A percentile compares a stretch with the other conserved stretches of the same genome.
These are phyloP conservation scores for Cyberlindnera galapagoensis DNA, from an alignment of 805 yeast species.

Conservation along the genomic window DNA sequence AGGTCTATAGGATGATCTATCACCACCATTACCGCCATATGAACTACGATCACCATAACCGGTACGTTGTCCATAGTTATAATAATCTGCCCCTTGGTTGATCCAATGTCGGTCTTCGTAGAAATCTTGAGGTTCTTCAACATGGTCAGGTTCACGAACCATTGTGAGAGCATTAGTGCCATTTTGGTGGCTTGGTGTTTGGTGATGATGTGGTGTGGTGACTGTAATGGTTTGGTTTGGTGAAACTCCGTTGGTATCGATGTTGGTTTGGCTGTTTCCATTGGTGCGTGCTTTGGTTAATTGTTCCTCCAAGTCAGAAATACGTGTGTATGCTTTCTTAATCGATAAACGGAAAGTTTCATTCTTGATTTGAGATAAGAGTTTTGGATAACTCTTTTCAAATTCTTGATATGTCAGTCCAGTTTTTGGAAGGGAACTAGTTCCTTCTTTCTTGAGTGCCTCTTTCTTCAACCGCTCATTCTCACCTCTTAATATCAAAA, in stretches of 20 bases:
- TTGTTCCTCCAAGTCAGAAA: slow-evolving; percentile 5
- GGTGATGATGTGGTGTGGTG: no score
- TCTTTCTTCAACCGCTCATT: slow-evolving; percentile 4
- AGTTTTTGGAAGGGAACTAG: background rate
- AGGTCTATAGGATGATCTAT: no score
- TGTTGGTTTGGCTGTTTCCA: no score
- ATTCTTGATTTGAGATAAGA: slow-evolving; percentile 4
- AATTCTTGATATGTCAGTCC: slow-evolving; percentile 7
- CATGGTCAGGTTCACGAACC: slow-evolving; percentile 1
- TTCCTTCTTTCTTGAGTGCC: background rate
- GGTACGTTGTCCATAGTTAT: background rate
- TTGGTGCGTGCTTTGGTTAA: slow-evolving; percentile 1
- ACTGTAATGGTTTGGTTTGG: no score
- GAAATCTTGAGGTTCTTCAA: slow-evolving; percentile 4
- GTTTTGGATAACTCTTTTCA: slow-evolving; percentile 7
- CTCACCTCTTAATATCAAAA: slow-evolving; percentile 1
- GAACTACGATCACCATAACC: background rate
- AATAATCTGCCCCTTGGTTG: background rate
- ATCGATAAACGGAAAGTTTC: slow-evolving; percentile 6
- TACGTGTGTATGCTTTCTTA: slow-evolving; percentile 4
- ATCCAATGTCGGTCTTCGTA: background rate
- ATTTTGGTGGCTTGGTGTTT: no score
- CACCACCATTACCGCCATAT: background rate
- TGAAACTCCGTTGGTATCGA: no score
- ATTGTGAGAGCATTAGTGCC: background rate